These are phyloP conservation scores for Emericellopsis terricola DNA, from an alignment of 495 filamentous ascomycete species.

Conservation along the genomic window DNA sequence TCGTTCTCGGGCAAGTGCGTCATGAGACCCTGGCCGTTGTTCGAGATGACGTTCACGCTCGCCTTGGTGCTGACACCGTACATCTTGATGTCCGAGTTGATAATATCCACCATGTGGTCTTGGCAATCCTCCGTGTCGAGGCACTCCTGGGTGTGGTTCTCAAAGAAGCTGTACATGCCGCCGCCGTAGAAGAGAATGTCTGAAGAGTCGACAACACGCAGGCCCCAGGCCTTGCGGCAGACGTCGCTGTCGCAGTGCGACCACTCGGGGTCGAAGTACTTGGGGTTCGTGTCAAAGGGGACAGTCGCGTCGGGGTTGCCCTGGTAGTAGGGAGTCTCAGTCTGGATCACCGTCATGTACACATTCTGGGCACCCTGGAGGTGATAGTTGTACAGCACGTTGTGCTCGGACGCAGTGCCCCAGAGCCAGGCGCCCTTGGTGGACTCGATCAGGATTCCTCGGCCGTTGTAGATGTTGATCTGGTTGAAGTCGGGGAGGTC, in stretches of 20 bases:
- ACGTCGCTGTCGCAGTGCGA: slow-evolving; percentile 33
- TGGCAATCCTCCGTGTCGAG: slow-evolving; percentile 63
- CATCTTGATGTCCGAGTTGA: slow-evolving; percentile 48
- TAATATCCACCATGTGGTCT: slow-evolving; percentile 69
- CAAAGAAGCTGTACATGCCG: slow-evolving; percentile 75
- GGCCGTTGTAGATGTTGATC: slow-evolving; percentile 82
- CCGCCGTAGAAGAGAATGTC: slow-evolving; percentile 60
- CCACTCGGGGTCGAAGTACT: slow-evolving; percentile 65
- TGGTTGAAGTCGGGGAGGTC: slow-evolving; percentile 61
- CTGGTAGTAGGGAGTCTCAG: slow-evolving; percentile 87
- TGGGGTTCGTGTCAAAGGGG: slow-evolving; percentile 43
- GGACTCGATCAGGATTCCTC: slow-evolving; percentile 63
- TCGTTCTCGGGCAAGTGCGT: slow-evolving; percentile 46
- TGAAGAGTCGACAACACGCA: slow-evolving; percentile 53
- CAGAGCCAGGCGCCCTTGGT: slow-evolving; percentile 45
- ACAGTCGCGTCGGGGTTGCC: slow-evolving; percentile 58
- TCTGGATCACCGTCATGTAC: slow-evolving; percentile 75
- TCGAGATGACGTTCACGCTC: slow-evolving; percentile 64
- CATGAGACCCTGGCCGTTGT: slow-evolving; percentile 26
- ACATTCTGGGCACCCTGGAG: slow-evolving; percentile 62
- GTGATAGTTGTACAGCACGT: slow-evolving; percentile 77
- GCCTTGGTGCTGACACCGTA: slow-evolving; percentile 81
- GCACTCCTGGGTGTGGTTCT: slow-evolving; percentile 68
- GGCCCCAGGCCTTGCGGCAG: slow-evolving; percentile 74
- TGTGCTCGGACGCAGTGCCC: slow-evolving; percentile 75